Conservation (phyloP, 805 yeast species). For the Metschnikowia similis region DNA sequence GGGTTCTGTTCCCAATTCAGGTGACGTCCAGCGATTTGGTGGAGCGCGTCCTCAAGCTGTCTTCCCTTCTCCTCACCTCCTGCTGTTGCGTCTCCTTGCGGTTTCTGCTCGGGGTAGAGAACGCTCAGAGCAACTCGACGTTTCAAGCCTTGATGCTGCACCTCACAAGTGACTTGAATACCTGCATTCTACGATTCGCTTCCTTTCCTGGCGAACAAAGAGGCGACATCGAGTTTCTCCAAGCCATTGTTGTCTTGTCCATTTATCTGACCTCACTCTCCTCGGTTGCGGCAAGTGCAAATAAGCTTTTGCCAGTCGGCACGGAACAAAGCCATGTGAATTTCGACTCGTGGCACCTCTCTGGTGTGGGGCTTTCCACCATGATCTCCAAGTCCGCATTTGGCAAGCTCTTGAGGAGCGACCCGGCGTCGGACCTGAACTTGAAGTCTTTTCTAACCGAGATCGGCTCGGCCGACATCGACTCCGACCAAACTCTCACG, state of each 20-base stretch:
- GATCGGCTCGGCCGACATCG: conserved; percentile 18
- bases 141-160: conserved; percentile 41
- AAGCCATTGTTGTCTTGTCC: conserved; percentile 61
- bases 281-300: conserved; percentile 25
- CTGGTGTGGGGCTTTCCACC: conserved; percentile 61
- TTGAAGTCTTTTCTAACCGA: conserved; percentile 6
- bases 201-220: conserved; percentile 18
- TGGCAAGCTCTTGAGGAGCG: conserved; percentile 29
- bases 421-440: not conserved
- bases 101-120: conserved; percentile 34
- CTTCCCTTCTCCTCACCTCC: conserved; percentile 62
- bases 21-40: conserved; percentile 47
- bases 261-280: conserved; percentile 63
- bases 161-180: conserved; percentile 47
- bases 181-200: conserved; percentile 34
- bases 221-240: conserved; percentile 53
- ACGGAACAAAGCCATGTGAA: conserved; percentile 21
- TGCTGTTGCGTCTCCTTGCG: conserved; percentile 62
- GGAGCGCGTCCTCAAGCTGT: conserved; percentile 43
- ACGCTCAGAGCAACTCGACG: conserved; percentile 24
- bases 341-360: conserved; percentile 68
- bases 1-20: conserved; percentile 68
- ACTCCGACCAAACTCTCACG: conserved; percentile 46
- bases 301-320: not conserved
- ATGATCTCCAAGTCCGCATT: conserved; percentile 50